Base-by-base conservation (phyloP, 306 rosid species). In the Crotalaria pallida region DNA sequence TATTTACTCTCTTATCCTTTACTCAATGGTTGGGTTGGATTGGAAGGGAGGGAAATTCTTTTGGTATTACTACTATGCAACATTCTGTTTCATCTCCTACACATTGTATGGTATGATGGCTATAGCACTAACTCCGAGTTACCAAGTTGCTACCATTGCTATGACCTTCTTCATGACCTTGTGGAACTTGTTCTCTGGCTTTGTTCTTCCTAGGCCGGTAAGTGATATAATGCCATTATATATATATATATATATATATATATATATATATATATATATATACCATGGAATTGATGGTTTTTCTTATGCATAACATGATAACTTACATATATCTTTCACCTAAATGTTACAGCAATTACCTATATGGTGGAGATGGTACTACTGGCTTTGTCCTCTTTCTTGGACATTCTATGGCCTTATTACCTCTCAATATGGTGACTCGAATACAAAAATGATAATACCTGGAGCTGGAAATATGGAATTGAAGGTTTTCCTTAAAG, bases 71-170 rank as follows among this genome's bases (percentile, higher is more conserved):
- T 92, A 84, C 86, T 89, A 74, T 75, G 73, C 89, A 19, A 68
- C 84, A 34, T 71, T 78, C 90, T 75, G 86, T 77, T 87, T 87
- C 2, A 70, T 82, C 63, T 89, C 82, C 89, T 92, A 75, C 85
- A 82, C 96, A 1, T 62, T 89, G 79, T 92, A 87, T 27, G 96
- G 97, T 6, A 92, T 92, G 97, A 89, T 87, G 97, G 57, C 82
- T 40, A 79, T 89, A 33, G 85, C 97, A 15, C 53, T 92, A 19
- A 92, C 97, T 27, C 96, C 96, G 1, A 75, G 79, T 63, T 83
- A 74, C 45, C 88, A 85, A 67, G 50, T 92, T 44, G 93, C 96
- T 16, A 75, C 83, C 45, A 81, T 89, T 41, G 72, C 67, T 15
- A 83, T 81, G 84, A 63, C 92, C 21, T 89, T 87, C 84, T 89